Evolutionary conservation across 345 rosid species (phyloP).

Genomic region (Eutrema yunnanense): DNA sequence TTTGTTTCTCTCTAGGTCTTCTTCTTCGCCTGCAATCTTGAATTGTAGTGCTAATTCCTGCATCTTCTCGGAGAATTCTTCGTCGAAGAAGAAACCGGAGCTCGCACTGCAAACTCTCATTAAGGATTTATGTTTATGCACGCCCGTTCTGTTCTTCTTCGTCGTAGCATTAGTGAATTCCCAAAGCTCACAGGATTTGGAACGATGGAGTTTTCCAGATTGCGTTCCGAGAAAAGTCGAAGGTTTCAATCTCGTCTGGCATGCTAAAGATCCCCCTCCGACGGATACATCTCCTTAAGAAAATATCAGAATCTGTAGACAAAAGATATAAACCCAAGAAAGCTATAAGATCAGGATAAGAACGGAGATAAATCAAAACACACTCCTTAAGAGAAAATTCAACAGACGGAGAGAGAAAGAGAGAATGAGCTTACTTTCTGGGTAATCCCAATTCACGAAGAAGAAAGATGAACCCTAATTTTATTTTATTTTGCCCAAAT

Average conservation of each 20-base stretch:
- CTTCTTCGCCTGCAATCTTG: constrained; percentile 9
- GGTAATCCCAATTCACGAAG: neutral
- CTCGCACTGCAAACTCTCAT: constrained; percentile 29
- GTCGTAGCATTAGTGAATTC: neutral
- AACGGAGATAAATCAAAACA: neutral
- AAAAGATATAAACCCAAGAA: neutral
- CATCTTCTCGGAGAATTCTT: constrained; percentile 27
- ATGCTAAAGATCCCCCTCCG: constrained; percentile 14
- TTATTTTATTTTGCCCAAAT: no score
- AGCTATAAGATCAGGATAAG: neutral
- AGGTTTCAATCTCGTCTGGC: constrained; percentile 1
- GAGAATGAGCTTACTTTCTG: neutral
- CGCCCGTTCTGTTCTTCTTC: neutral
- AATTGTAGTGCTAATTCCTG: constrained; percentile 17
- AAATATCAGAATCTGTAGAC: neutral
- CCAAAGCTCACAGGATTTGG: constrained; percentile 26
- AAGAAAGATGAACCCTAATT: no score
- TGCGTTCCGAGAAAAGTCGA: constrained; percentile 21
- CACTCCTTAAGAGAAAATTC: neutral
- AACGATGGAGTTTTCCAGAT: constrained; percentile 25
- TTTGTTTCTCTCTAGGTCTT: neutral
- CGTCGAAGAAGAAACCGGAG: constrained; percentile 27
- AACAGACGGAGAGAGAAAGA: neutral
- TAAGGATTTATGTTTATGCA: neutral
- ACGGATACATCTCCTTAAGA: neutral